Evolutionary conservation across 2,329 filamentous ascomycete genomes (phyloP), one percentile per base, ranked within the genome.

Genomic region (Xylaria arbuscula): DNA sequence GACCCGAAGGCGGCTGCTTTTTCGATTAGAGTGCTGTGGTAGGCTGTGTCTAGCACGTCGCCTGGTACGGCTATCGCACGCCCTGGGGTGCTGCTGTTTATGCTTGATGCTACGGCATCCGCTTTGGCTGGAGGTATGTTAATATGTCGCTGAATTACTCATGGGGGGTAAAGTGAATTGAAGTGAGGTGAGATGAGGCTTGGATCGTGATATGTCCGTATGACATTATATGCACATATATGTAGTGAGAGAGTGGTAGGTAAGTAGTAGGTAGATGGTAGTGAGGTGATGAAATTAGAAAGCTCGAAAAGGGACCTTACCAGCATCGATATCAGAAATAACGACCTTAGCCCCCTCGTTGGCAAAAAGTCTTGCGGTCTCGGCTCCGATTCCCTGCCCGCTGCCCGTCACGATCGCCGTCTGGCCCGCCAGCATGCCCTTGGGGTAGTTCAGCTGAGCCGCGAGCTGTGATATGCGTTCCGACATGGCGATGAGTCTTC

Each of bases 271-370:
- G 28, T 22, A 8, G 17, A n/a, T n/a, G 22, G 15, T 34, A 19
- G 11, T 2, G 32, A 34, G 9, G 19, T n/a, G 6, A 34, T 47
- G n/a, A n/a, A n/a, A n/a, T n/a, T n/a, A n/a, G n/a, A 24, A 6
- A 17, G 40, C 2, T 45, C 28, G 28, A 8, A n/a, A 7, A 17
- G 60, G 17, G 62, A 77, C 1, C 85, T 67, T 77, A 92, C 90
- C 82, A 42, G 81, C 87, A 80, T 97, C 94, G 69, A 97, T 93
- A 81, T 97, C 94, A 28, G 92, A 90, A 54, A 97, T 85, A 11
- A 97, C 84, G 0, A 97, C 93, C 78, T 91, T 93, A 17, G 93
- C 93, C 28, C 94, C 94, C 80, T 97, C 93, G 68, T 94, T 95
- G 13, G 93, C 93, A 76, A 97, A 97, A 2, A 97, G 82, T 10